Conservation (phyloP, 257 asterid species). For the Echium plantagineum region DNA sequence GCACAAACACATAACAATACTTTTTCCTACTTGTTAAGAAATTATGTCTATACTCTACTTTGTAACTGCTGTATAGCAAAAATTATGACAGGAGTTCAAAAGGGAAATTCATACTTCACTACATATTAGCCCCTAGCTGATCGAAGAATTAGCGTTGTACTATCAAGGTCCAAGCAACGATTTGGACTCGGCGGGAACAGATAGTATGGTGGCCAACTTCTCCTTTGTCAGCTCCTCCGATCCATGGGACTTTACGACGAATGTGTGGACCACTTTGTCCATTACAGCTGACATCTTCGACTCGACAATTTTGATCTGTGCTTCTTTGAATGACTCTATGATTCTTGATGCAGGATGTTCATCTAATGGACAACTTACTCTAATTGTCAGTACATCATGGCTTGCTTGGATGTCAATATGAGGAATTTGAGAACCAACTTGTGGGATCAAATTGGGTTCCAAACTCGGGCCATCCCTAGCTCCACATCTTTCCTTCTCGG, state of each 20-base stretch:
- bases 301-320: conserved; percentile 43
- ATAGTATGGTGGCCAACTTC: conserved; percentile 48
- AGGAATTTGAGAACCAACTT: conserved; percentile 16
- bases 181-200: conserved; percentile 26
- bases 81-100: conserved; percentile 20
- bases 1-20: not conserved
- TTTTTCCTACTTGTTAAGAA: conserved; percentile 22
- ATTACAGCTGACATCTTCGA: conserved; percentile 44
- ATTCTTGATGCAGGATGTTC: conserved; percentile 60
- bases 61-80: conserved; percentile 28
- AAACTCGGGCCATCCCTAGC: conserved; percentile 29
- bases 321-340: conserved; percentile 51
- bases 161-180: conserved; percentile 21
- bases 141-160: conserved; percentile 9
- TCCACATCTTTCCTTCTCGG: conserved; percentile 33
- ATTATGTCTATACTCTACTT: conserved; percentile 23
- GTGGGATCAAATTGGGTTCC: conserved; percentile 27
- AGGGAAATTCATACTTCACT: conserved; percentile 8
- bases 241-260: conserved; percentile 61
- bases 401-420: conserved; percentile 30
- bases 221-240: conserved; percentile 56
- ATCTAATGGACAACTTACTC: conserved; percentile 47
- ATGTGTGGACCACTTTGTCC: conserved; percentile 60
- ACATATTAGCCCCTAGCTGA: conserved; percentile 10
- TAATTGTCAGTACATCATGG: conserved; percentile 40